phyloP scores from a whole-genome alignment of 2,329 filamentous ascomycete genomes.

The Macroventuria anomochaeta region DNA sequence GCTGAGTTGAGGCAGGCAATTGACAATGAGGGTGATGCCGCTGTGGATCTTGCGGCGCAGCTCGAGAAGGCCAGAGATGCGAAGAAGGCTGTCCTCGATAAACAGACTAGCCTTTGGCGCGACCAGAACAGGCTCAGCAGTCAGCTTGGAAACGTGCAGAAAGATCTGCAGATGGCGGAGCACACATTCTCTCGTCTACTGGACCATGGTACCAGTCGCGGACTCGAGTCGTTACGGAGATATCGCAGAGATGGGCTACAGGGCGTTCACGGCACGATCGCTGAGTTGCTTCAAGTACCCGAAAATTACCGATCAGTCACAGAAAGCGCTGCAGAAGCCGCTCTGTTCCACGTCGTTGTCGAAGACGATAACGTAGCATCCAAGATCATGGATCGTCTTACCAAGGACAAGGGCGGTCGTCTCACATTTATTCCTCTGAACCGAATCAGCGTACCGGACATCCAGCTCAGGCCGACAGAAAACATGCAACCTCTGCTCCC shows the following conservation, averaged over 20 bases:
- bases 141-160: conserved; percentile 74
- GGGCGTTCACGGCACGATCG: conserved; percentile 89
- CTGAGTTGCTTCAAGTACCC: conserved; percentile 86
- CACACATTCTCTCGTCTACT: conserved; percentile 80
- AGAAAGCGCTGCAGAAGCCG: conserved; percentile 90
- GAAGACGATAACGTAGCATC: conserved; percentile 90
- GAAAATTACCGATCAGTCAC: conserved; percentile 87
- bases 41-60: conserved; percentile 74
- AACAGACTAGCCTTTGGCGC: conserved; percentile 84
- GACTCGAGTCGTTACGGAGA: conserved; percentile 83
- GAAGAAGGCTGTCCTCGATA: conserved; percentile 79
- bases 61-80: conserved; percentile 79
- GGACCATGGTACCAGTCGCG: conserved; percentile 85
- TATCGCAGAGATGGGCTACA: conserved; percentile 80
- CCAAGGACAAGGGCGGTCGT: conserved; percentile 79
- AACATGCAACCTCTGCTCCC: conserved; percentile 87
- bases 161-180: conserved; percentile 80
- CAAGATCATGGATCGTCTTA: conserved; percentile 77
- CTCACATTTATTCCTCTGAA: conserved; percentile 95
- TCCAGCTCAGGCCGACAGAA: conserved; percentile 81
- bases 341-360: conserved; percentile 94
- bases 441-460: conserved; percentile 72
- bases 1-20: conserved; percentile 72
- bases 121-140: conserved; percentile 88
- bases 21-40: conserved; percentile 78